Evolutionary conservation across 2,329 filamentous ascomycete genomes (phyloP), one percentile per base, ranked within the genome.

Genomic region (Pseudogymnoascus sp.): DNA sequence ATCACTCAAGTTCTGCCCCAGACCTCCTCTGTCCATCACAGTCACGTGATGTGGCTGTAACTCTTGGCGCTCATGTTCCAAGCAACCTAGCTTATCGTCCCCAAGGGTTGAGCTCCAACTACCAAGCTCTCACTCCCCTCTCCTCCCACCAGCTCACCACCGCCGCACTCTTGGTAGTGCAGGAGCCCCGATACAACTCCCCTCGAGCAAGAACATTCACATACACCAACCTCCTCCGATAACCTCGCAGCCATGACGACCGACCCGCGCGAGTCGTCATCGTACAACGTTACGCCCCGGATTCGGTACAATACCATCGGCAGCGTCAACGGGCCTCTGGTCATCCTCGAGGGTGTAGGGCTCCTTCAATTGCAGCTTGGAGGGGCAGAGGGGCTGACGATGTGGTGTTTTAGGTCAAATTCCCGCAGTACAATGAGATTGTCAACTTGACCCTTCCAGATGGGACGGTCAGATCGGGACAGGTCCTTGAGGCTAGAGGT

Each of bases 401-500:
- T 56, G 33, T 45, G 45, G 38, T 39, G 56, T 45, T 41, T n/a
- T 59, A 95, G 89, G 90, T 99, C 80, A 99, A 99, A 87, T 95
- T 91, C 75, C 94, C 94, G 65, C 82, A 85, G 73, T 99, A 89
- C 82, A 97, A 96, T 76, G 94, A 99, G 78, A 99, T 99, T 74
- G 94, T 99, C 67, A 91, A 88, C 64, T 77, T 99, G 74, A 97
- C 92, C 35, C 85, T 99, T 64, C 90, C 94, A 66, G 94, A 99
- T 86, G 94, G 94, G 74, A 88, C 90, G 56, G 85, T 92, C 77
- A 84, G 94, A 71, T 92, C 90, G 72, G 94, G 95, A 66, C 94
- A 97, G 76, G 94, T 99, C 67, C 80, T 99, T 68, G 95, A 99
- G 79, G 94, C 94, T 75, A 87, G 92, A 89, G 94, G 92, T 96